These are phyloP conservation scores for Epichloe scottii DNA, from an alignment of 2,329 filamentous ascomycete genomes.

Conservation along the genomic window DNA sequence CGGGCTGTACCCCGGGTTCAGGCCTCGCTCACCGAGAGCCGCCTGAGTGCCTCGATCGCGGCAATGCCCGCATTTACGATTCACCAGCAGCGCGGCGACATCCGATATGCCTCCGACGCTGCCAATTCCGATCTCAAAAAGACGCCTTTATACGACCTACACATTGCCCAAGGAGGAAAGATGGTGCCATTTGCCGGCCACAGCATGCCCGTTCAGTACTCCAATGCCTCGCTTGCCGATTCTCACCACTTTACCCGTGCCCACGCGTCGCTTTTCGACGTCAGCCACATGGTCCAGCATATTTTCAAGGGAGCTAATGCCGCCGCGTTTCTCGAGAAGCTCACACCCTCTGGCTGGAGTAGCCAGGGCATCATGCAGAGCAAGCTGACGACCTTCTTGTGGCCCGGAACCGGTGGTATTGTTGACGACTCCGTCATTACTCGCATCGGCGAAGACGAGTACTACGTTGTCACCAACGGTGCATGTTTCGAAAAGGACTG, in stretches of 20 bases:
- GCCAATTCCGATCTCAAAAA: conserved; percentile 20
- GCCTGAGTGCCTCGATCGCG: conserved; percentile 6
- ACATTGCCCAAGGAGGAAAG: conserved; percentile 68
- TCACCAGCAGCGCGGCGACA: conserved; percentile 9
- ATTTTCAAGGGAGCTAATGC: conserved; percentile 71
- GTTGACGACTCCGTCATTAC: conserved; percentile 92
- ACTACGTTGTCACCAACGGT: conserved; percentile 93
- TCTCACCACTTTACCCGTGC: conserved; percentile 84
- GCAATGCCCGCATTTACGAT: conserved; percentile 3
- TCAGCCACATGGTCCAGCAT: conserved; percentile 94
- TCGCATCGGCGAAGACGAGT: conserved; percentile 57
- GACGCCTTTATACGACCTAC: conserved; percentile 69
- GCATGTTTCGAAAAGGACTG: conserved; percentile 83
- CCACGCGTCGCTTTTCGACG: conserved; percentile 87
- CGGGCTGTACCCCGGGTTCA: conserved; percentile 18
- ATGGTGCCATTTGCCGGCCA: conserved; percentile 96
- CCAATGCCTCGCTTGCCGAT: conserved; percentile 60
- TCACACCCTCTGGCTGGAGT: conserved; percentile 66
- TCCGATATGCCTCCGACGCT: conserved; percentile 16
- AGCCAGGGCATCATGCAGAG: conserved; percentile 55
- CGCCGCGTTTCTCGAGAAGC: conserved; percentile 64
- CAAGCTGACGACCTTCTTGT: conserved; percentile 74
- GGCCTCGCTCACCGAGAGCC: conserved; percentile 4
- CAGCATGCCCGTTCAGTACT: conserved; percentile 86
- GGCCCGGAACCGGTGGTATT: conserved; percentile 73